Evolutionary conservation across 768 basidiomycete species (phyloP), one percentile per base, ranked within the genome.

Genomic region (Suillus alpinus): DNA sequence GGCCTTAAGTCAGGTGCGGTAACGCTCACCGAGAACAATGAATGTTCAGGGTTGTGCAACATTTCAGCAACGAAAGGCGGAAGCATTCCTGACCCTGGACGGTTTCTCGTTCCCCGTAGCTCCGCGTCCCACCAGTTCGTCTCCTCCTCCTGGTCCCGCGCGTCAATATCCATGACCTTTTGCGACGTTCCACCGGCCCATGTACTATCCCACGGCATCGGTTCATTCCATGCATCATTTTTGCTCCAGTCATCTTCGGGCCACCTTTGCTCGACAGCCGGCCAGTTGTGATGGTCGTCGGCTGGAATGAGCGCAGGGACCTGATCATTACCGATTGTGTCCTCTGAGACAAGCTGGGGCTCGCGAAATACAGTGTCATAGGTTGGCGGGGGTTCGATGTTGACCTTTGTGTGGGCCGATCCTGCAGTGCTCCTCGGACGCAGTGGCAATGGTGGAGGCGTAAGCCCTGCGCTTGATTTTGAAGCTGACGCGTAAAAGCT

Each of bases 1-100:
- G 68, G 72, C 58, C 62, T 72, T 36, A 71, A 39, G 62, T 76
- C 76, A 41, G 79, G 77, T 1, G 69, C 56, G 55, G 67, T 69
- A 29, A 75, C 78, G 62, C 76, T 82, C 36, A 92, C 85, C 9
- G 82, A 85, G 73, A 83, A 90, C 31, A 93, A 73, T 8, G 84
- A 83, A 69, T 92, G 91, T 44, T 90, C 84, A 7, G 89, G 78
- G 67, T 91, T 80, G 70, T 92, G 91, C 26, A 92, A 74, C 56
- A 80, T 73, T 50, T 91, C 86, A 12, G 85, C 85, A 20, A 92
- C 77, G 57, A 85, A 72, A 3, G 90, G 86, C 0, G 91, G 83
- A 23, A 92, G 77, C 47, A 91, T 80, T 18, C 91, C 91, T 1
- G 81, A 80, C 3, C 91, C 91, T 0, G 91, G 91, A 26, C 90